Base-by-base conservation (phyloP, 108 stramenopile species). In the Pseudonitzschia multiseries region DNA sequence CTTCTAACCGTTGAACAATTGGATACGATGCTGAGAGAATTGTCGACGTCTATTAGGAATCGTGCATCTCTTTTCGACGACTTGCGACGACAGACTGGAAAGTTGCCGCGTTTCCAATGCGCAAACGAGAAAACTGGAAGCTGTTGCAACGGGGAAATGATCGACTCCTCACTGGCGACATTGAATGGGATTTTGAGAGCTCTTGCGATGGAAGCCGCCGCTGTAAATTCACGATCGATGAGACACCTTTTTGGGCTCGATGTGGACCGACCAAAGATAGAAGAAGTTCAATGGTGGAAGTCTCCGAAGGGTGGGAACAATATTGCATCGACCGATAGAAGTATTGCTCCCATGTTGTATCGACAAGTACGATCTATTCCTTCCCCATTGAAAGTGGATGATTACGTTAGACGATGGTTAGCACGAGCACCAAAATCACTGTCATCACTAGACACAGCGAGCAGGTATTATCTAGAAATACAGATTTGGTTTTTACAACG, bases 381-480 rank as follows among this genome's bases (percentile, higher is more conserved):
- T 26, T 44, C 43, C 33, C 10, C 32, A 21, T 33, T 63, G 18
- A 56, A 50, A 50, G 46, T 57, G 31, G 77, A 78, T 62, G 44
- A 46, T 46, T 84, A 76, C 69, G 87, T 88, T 68, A 78, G 80
- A 63, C 33, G 69, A 40, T 88, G 87, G 87, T 51, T 87, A 41
- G 24, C 59, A 3, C 32, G 52, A 59, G 36, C 24, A 22, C 24
- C 63, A 32, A 9, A 70, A 33, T 56, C 12, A 2, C 18, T 48
- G 46, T 48, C 46, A 48, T 48, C 46, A 2, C 24, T 24, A 56
- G 54, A 26, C 13, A 56, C 2, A 10, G 10, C 26, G 29, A 57
- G 53, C 53, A 64, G 51, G 42, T 4, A n/a, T 24, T 57, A 36
- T 26, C 17, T 44, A 14, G 33, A 26, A 0, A 40, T 22, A 29